phyloP scores from a whole-genome alignment of 2,329 filamentous ascomycete genomes.

The Alternaria postmessia region DNA sequence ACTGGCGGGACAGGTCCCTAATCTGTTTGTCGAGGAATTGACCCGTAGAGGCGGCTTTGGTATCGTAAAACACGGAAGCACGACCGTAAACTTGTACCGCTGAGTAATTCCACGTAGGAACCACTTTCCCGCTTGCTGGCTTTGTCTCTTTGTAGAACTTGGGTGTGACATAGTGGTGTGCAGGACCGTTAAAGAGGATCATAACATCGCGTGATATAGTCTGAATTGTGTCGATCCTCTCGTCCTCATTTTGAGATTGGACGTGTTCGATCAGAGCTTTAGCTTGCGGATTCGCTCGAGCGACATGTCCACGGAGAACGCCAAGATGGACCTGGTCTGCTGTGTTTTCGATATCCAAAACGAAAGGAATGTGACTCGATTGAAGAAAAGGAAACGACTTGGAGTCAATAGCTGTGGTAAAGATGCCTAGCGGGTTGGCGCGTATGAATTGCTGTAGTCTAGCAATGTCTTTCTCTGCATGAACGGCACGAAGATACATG shows the following conservation, averaged over 20 bases:
- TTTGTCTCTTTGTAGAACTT: not conserved
- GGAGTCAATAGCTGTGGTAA: slow-evolving; percentile 66
- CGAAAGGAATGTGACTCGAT: slow-evolving; percentile 37
- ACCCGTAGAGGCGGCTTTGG: not conserved
- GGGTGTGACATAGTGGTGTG: not conserved
- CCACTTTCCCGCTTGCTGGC: not conserved
- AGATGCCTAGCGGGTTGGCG: slow-evolving; percentile 66
- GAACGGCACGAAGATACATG: slow-evolving; percentile 63
- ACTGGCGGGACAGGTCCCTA: slow-evolving; percentile 50
- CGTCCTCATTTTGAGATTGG: not conserved
- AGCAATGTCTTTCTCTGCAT: slow-evolving; percentile 59
- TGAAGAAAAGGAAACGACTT: slow-evolving; percentile 27
- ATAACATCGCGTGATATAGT: not conserved
- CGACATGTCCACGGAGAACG: slow-evolving; percentile 68
- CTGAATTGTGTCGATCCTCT: not conserved
- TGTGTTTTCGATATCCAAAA: slow-evolving; percentile 48
- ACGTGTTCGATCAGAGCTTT: no score
- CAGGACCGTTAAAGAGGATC: not conserved
- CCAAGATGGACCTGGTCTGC: slow-evolving; percentile 55
- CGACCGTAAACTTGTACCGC: not conserved
- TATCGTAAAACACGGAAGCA: not conserved
- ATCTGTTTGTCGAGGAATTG: not conserved
- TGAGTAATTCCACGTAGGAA: not conserved
- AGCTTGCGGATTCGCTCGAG: slow-evolving; percentile 32
- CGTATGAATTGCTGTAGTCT: slow-evolving; percentile 64